Evolutionary conservation across 2,329 filamentous ascomycete species (phyloP).

Genomic region (Atkinsonella hypoxylon): DNA sequence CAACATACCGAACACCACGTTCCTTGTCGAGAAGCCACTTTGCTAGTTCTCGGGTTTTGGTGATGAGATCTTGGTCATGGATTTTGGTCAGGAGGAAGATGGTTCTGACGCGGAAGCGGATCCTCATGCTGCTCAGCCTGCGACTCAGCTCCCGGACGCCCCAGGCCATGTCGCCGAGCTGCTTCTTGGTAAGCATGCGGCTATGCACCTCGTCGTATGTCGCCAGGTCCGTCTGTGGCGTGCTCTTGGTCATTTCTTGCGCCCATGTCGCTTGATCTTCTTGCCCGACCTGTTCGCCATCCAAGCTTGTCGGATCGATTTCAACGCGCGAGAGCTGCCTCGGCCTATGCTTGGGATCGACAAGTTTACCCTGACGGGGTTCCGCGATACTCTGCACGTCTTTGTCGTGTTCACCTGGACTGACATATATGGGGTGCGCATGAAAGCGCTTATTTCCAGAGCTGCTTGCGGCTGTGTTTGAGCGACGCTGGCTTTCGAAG

Average conservation of each 20-base stretch:
- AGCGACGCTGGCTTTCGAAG: constrained; percentile 42
- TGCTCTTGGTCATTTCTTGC: constrained; percentile 31
- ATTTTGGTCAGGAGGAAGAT: constrained; percentile 87
- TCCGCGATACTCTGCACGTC: constrained; percentile 9
- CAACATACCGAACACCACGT: constrained; percentile 54
- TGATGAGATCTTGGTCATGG: constrained; percentile 72
- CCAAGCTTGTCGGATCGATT: constrained; percentile 29
- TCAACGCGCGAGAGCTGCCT: constrained; percentile 16
- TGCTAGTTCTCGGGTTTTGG: constrained; percentile 63
- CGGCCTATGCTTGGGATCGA: constrained; percentile 13
- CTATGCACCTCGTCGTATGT: constrained; percentile 34
- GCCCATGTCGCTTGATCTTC: constrained; percentile 45
- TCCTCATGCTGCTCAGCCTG: constrained; percentile 67
- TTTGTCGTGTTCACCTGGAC: constrained; percentile 8
- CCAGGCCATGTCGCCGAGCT: constrained; percentile 94
- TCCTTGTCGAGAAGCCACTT: constrained; percentile 70
- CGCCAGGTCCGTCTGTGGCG: constrained; percentile 28
- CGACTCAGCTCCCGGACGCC: constrained; percentile 85
- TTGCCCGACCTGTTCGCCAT: constrained; percentile 35
- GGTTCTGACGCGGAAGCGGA: constrained; percentile 69
- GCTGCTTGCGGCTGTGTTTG: constrained; percentile 16
- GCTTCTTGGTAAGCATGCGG: constrained; percentile 84
- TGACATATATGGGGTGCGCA: constrained; percentile 18
- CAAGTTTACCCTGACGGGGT: constrained; percentile 11
- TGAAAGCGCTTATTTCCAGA: constrained; percentile 16